phyloP scores from a whole-genome alignment of 2,329 filamentous ascomycete species.

The Nakataea oryzae region DNA sequence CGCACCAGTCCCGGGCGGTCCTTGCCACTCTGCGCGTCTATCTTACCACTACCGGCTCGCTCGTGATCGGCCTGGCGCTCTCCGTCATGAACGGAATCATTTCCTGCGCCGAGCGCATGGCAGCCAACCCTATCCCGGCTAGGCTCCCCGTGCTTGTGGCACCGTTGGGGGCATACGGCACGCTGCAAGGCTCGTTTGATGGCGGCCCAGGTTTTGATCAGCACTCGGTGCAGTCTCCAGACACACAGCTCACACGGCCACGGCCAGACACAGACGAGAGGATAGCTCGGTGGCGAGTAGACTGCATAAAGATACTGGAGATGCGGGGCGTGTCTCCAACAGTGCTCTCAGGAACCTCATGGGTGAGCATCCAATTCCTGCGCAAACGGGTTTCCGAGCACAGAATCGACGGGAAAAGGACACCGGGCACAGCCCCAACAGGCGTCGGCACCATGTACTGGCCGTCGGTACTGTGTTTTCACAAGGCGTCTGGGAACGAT shows the following conservation, averaged over 20 bases:
- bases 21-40: conserved; percentile 41
- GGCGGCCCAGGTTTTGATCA: conserved; percentile 18
- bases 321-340: conserved; percentile 36
- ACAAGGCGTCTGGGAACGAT: conserved; percentile 21
- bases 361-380: conserved; percentile 31
- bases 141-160: conserved; percentile 40
- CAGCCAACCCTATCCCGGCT: conserved; percentile 25
- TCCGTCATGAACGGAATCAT: conserved; percentile 35
- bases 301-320: conserved; percentile 39
- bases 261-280: conserved; percentile 28
- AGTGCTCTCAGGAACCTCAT: conserved; percentile 31
- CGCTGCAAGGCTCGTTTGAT: conserved; percentile 24
- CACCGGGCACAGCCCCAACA: conserved; percentile 10
- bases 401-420: neutral
- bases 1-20: conserved; percentile 19
- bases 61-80: conserved; percentile 39
- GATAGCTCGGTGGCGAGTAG: conserved; percentile 35
- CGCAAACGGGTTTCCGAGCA: neutral
- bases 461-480: conserved; percentile 14
- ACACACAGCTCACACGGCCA: conserved; percentile 35
- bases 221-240: conserved; percentile 38
- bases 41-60: conserved; percentile 43
- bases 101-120: conserved; percentile 31
- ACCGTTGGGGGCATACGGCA: conserved; percentile 40
- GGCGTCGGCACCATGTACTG: conserved; percentile 18